Evolutionary conservation across 441 rosid genomes (phyloP), one percentile per base, ranked within the genome.

Genomic region (Populus hybrid): DNA sequence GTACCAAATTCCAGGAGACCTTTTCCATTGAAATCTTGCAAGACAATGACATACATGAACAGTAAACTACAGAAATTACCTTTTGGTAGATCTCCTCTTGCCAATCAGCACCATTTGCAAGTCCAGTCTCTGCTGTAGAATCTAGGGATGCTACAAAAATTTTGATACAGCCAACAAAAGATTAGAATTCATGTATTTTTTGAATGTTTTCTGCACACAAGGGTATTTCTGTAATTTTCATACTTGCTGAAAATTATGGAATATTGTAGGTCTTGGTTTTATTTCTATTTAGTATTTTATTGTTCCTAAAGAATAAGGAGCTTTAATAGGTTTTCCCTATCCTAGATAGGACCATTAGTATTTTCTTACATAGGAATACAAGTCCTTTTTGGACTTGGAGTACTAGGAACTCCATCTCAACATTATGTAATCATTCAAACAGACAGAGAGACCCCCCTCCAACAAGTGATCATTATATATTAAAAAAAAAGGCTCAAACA

Each of bases 91-190:
- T 30, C 32, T 30, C 32, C 32, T 95, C 99, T 88, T 89, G 98
- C 97, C 93, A 92, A 81, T 94, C 97, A 80, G 82, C 89, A 61
- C 93, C 95, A 70, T 83, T 91, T 76, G 87, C 84, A 75, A 82
- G 91, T 70, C 92, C 93, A 5, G 91, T 87, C 88, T 92, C 92
- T 65, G 89, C 89, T 32, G 97, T 86, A 50, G 96, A 89, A 88
- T 90, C 98, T 53, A 90, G 82, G 64, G 95, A 88, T 77, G 97
- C 99, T 95, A 85, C 84, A 83, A 85, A 78, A 46, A 4, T 46
- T 14, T 46, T 46, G 57, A 46, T 50, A 0, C 57, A 50, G 57
- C 20, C 57, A 50, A 50, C 57, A 50, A 50, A 50, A 50, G 57
- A 50, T 50, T 50, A 50, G 57, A 50, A 16, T 50, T 14, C 57